Evolutionary conservation across 371 early-diverging fungal genomes (phyloP), one percentile per base, ranked within the genome.

Genomic region (Syncephalastrum racemosum): DNA sequence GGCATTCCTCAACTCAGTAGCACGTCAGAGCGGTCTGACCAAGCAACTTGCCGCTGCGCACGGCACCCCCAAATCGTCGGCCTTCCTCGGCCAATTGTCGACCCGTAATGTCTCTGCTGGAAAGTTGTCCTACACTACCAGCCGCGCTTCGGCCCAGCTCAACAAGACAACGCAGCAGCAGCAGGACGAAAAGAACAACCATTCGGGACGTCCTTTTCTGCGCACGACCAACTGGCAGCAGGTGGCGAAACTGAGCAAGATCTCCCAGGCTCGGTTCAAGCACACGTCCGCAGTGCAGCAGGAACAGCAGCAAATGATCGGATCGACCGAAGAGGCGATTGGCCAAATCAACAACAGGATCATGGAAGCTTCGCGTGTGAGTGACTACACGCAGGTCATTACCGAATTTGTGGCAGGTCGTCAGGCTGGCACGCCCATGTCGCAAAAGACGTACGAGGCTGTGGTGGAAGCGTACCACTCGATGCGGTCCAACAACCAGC

Each of bases 111-210:
- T 70, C 12, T 72, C 78, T 24, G 63, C 67, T 43, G 73, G 65
- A 25, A 79, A 79, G 42, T 54, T 79, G 4, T 68, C 73, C 19
- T 76, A 75, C 39, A 67, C 76, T n/a, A 79, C 76, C 24, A 58
- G 66, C 27, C 64, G 71, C 13, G 62, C 67, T 22, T 62, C 63
- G 0, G 47, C 67, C 2, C 68, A 69, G 10, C 59, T 55, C 46
- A 60, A 68, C 45, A 67, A 70, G 20, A 56, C 50, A 19, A 16
- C 47, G 31, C 39, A 55, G 23, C 51, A 59, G 19, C 50, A 67
- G 46, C 56, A 60, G 23, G 46, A 68, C 18, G 54, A 41, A 40
- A 24, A 46, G 10, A 25, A 25, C 27, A 60, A 5, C 40, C 19
- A 54, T 16, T 36, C 39, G 12, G 53, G 43, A 27, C 62, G 36